Percentiles rank a stretch among this genome's conserved stretches.
These are phyloP conservation scores for Aspergillus latus DNA, from an alignment of 2,329 filamentous ascomycete genomes.

Conservation along the genomic window DNA sequence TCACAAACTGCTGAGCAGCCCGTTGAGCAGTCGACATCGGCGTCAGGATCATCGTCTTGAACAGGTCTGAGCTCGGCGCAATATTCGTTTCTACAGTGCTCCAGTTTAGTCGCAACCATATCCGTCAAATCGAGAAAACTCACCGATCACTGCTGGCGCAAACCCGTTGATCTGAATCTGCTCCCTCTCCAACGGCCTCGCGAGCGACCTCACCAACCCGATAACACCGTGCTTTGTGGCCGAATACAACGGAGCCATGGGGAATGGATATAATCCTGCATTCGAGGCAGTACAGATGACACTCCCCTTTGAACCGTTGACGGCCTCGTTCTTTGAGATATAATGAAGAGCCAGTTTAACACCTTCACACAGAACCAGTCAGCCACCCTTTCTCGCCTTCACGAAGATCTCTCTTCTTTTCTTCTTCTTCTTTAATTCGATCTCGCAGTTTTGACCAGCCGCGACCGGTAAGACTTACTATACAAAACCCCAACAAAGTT, in stretches of 20 bases:
- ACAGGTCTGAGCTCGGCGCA: constrained; percentile 46
- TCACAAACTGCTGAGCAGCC: constrained; percentile 47
- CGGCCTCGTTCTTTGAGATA: constrained; percentile 46
- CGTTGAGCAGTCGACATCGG: constrained; percentile 51
- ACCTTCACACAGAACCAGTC: constrained; percentile 32
- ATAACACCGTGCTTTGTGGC: constrained; percentile 51
- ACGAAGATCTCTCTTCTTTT: too few species aligned
- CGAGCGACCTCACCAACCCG: constrained; percentile 52
- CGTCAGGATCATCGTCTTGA: constrained; percentile 52
- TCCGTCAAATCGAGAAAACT: constrained; percentile 12
- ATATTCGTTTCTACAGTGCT: constrained; percentile 46
- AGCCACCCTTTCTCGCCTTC: neutral
- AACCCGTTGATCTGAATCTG: constrained; percentile 54
- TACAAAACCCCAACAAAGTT: constrained; percentile 46
- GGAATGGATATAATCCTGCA: constrained; percentile 54
- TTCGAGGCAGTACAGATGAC: constrained; percentile 58
- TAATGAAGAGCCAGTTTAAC: constrained; percentile 54
- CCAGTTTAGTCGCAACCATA: neutral
- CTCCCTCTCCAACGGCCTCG: constrained; percentile 38
- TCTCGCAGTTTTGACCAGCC: neutral
- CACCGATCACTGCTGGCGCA: constrained; percentile 54
- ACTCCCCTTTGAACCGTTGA: constrained; percentile 39
- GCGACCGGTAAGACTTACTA: constrained; percentile 35
- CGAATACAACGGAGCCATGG: constrained; percentile 52
- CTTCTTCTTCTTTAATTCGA: too few species aligned